Conservation (phyloP, 1,284 basidiomycete genomes). For the Thelephora terrestris region DNA sequence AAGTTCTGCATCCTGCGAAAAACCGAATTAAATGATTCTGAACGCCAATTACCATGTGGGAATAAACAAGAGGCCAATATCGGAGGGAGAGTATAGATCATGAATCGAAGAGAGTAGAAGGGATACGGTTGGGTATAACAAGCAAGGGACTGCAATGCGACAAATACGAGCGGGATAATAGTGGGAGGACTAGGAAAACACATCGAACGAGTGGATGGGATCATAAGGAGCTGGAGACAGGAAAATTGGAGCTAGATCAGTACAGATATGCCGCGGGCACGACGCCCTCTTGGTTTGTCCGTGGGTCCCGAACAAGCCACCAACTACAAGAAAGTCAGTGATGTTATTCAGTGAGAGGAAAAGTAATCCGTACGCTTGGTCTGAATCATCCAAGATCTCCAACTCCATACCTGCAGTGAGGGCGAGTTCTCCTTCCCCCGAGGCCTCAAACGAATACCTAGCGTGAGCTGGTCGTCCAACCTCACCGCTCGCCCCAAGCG, state of each 20-base stretch:
- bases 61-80: background rate
- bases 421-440: conserved; percentile 66
- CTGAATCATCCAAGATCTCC: conserved; percentile 68
- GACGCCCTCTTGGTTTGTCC: conserved; percentile 74
- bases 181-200: conserved; percentile 5
- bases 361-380: conserved; percentile 55
- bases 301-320: conserved; percentile 83
- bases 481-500: conserved; percentile 48
- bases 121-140: background rate
- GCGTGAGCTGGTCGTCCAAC: conserved; percentile 64
- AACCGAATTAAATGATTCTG: background rate
- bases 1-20: background rate
- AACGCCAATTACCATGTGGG: background rate
- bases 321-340: conserved; percentile 44
- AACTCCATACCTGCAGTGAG: conserved; percentile 64
- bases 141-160: background rate
- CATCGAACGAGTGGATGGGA: conserved; percentile 18
- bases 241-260: conserved; percentile 26
- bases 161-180: conserved; percentile 2
- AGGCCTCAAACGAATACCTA: conserved; percentile 70
- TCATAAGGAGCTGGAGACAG: conserved; percentile 12
- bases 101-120: conserved; percentile 6
- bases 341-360: conserved; percentile 1
- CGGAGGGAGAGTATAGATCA: background rate
- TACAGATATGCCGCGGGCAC: conserved; percentile 85